Base-by-base conservation (phyloP, 179 eudicot species). In the Drosera spatulata region DNA sequence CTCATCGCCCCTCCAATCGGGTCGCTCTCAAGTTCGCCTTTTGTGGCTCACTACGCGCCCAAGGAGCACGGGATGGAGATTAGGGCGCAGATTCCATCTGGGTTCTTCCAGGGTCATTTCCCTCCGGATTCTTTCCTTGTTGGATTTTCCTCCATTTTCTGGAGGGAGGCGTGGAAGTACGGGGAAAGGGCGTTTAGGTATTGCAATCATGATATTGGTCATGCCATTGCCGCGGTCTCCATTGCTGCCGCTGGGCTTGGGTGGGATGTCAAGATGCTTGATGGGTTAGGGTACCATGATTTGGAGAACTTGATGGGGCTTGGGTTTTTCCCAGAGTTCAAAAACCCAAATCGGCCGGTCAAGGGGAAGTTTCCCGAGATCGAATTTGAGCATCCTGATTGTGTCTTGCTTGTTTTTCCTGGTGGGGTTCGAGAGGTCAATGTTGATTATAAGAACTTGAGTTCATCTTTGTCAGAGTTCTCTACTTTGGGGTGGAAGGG, bases 131-230 rank as follows among this genome's bases (percentile, higher is more conserved):
- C 83, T 56, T 83, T 91, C 56, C 70, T 91, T 58, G 58, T 91
- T 15, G 97, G 97, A 46, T 56, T 91, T 52, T 78, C 95, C 2
- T 91, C 95, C 3, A 76, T 91, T 73, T 88, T 88, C 68, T 88
- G 96, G 97, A 79, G 96, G 61, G 97, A 91, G 63, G 86, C 96
- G 45, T 91, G 96, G 97, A 88, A 88, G 69, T 91, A 91, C 65
- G 97, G 97, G 2, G 97, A 91, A 63, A 77, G 96, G 75, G 96
- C 84, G 33, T 88, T 83, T 73, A 76, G 97, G 85, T 85, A 91
- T 68, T 91, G 97, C 66, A 91, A 91, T 74, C 97, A 88, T 65
- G 97, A 91, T 62, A 83, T 85, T 62, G 97, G 97, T 0, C 96
- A 91, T 56, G 97, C 96, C 6, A 75, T 88, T 50, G 96, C 76